A percentile compares a stretch with the other conserved stretches of the same genome.
phyloP scores from a whole-genome alignment of 176 grass and related monocot genomes.

The Eragrostis curvula region DNA sequence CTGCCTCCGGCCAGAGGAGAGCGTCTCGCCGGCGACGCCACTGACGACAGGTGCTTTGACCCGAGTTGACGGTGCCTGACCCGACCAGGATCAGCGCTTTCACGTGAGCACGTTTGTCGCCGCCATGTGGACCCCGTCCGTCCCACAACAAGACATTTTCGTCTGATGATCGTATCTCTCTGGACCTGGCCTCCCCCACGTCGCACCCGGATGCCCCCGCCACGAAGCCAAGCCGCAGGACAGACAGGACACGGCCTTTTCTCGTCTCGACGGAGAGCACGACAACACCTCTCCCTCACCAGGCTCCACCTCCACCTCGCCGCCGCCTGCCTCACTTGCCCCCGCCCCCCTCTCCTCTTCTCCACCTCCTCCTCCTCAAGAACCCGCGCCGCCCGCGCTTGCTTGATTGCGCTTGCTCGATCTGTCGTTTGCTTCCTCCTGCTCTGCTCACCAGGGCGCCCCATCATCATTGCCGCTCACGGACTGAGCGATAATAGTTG shows the following conservation, averaged over 20 bases:
- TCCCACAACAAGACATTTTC: not conserved
- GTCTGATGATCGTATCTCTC: not conserved
- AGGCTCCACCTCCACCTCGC: slow-evolving; percentile 31
- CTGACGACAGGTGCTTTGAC: too few relatives aligned
- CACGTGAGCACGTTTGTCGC: not conserved
- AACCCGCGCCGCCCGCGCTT: not conserved
- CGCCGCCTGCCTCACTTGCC: slow-evolving; percentile 43
- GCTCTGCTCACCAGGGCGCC: too few relatives aligned
- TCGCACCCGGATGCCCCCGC: slow-evolving; percentile 19
- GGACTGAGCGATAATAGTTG: not conserved
- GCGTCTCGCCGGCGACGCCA: not conserved
- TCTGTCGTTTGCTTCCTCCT: not conserved
- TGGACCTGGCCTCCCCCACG: slow-evolving; percentile 12
- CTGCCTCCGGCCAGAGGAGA: not conserved
- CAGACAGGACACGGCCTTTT: not conserved
- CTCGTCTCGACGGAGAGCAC: not conserved
- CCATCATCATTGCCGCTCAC: too few relatives aligned
- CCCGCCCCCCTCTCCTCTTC: slow-evolving; percentile 11
- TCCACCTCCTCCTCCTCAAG: not conserved
- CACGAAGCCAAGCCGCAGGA: too few relatives aligned
- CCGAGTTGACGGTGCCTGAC: not conserved
- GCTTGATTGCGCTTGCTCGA: not conserved
- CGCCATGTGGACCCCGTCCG: not conserved
- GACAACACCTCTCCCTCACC: too few relatives aligned
- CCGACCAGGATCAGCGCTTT: not conserved